phyloP scores from a whole-genome alignment of 2,329 filamentous ascomycete species.

The Diaporthe ampelina region DNA sequence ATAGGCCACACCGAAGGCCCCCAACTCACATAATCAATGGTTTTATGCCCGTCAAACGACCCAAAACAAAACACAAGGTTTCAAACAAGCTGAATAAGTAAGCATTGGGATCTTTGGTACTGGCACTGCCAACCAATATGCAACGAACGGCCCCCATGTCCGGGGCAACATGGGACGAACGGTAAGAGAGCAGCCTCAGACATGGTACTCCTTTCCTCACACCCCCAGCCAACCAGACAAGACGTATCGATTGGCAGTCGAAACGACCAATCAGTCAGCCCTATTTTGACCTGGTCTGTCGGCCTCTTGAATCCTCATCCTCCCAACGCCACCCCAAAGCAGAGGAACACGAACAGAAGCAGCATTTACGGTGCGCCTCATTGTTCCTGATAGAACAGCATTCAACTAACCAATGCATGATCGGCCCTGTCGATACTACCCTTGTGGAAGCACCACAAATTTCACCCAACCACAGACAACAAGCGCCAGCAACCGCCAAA shows the following conservation, averaged over 20 bases:
- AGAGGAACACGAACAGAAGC: not conserved
- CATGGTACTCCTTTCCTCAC: not conserved
- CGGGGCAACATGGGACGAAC: not conserved
- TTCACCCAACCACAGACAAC: not conserved
- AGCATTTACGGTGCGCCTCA: not conserved
- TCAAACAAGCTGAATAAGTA: not conserved
- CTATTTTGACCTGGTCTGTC: not conserved
- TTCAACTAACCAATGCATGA: not conserved
- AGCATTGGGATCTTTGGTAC: not conserved
- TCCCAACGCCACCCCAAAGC: not conserved
- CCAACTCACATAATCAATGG: conserved; percentile 14
- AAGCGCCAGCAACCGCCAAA: not conserved
- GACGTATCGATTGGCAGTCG: not conserved
- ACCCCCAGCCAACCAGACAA: conserved; percentile 15
- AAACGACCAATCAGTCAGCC: conserved; percentile 15
- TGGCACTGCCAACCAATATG: conserved; percentile 10
- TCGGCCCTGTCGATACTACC: not conserved
- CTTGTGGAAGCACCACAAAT: not conserved
- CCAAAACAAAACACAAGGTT: conserved; percentile 12
- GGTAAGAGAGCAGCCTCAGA: not conserved
- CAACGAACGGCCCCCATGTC: not conserved
- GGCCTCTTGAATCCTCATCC: not conserved
- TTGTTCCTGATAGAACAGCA: not conserved
- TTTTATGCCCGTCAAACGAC: conserved; percentile 2
- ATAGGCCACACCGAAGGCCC: not conserved